Base-by-base conservation (phyloP, 164 flowering plant species). In the Dillenia suffruticosa region DNA sequence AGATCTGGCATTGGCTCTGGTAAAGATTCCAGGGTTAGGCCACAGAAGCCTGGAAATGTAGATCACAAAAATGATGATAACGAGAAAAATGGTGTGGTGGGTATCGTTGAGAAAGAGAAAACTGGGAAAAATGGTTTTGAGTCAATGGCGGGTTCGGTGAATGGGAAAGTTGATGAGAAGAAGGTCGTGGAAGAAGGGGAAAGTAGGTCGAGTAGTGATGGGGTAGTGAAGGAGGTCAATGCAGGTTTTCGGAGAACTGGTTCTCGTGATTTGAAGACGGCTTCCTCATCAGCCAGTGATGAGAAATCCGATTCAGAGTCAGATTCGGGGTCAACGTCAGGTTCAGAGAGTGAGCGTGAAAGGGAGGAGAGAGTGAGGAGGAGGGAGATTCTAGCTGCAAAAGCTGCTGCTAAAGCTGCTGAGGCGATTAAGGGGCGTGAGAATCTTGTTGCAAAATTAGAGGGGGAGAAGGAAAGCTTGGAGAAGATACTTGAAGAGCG, bases 401-500 rank as follows among this genome's bases (percentile, higher is more conserved):
- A 74, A 79, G 85, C 80, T 26, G 96, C 95, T 55, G 92, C 91
- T 57, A 87, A 75, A 84, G 98, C 96, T 57, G 67, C 66, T 44
- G 84, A 76, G 68, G 90, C 88, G 32, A 84, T 90, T 47, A 83
- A 82, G 76, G 96, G 89, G 54, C 84, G 81, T 6, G 98, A 94
- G 76, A 84, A 90, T 68, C 46, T 74, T 62, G 89, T 90, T 57
- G 97, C 98, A 32, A 81, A 80, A 71, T 76, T 94, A 74, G 98
- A 94, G 71, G 97, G 97, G 17, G 97, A 94, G 79, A 94, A 89
- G 67, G 86, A 87, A 70, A 90, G 96, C 76, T 76, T 94, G 63
- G 97, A 87, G 84, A 90, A 91, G 71, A 90, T 89, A 70, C 82
- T 94, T 48, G 96, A 87, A 54, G 98, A 90, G 70, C 84, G 88